phyloP scores from a whole-genome alignment of 225 moss, liverwort and hornwort species.

The Thuidium tamariscinum region DNA sequence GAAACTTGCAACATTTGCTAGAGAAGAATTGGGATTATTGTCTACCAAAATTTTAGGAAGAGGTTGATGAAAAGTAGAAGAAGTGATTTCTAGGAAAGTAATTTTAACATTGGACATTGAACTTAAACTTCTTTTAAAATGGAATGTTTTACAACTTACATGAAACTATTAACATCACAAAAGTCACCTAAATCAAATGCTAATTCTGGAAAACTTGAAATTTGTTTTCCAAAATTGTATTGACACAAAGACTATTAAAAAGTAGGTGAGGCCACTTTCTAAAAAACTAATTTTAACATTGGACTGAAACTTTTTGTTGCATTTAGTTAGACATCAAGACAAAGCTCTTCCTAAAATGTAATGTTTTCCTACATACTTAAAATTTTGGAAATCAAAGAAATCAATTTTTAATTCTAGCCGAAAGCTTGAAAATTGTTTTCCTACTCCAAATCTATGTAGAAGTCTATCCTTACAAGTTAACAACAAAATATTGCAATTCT shows the following conservation, averaged over 20 bases:
- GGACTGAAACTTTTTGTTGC: neutral
- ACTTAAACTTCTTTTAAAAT: too few relatives aligned
- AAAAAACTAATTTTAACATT: neutral
- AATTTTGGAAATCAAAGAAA: neutral
- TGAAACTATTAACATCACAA: too few relatives aligned
- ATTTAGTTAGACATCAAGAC: neutral
- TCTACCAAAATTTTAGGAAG: fast-evolving
- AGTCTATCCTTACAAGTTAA: fast-evolving
- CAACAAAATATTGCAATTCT: neutral
- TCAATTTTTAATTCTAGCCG: fast-evolving
- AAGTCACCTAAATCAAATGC: too few relatives aligned
- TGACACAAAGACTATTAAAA: too few relatives aligned
- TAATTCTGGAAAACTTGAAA: too few relatives aligned
- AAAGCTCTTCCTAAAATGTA: neutral
- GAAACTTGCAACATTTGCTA: neutral
- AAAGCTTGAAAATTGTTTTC: neutral
- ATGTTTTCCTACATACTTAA: neutral
- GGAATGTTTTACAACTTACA: too few relatives aligned
- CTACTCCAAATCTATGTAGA: fast-evolving
- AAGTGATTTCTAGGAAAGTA: neutral
- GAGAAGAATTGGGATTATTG: too few relatives aligned
- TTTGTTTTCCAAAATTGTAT: too few relatives aligned
- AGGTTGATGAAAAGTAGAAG: fast-evolving
- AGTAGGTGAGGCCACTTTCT: too few relatives aligned
- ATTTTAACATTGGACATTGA: neutral